Evolutionary conservation across 495 filamentous ascomycete species (phyloP), one percentile per base, ranked within the genome.

Genomic region (Margaritispora aquatica): DNA sequence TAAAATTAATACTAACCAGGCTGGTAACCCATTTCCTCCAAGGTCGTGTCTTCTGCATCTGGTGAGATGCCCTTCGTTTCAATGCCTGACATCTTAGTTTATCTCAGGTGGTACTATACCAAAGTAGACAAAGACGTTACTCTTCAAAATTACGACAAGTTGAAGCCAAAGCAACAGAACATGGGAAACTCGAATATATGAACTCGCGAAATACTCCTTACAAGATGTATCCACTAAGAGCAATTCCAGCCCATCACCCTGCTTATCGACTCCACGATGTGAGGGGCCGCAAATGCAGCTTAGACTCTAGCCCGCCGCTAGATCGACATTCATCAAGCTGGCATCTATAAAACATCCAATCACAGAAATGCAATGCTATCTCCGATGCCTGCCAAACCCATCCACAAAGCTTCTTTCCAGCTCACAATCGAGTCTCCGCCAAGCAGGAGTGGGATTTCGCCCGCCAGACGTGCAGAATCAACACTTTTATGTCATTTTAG

Each of bases 11-110:
- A 51, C 49, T 24, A 9, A 77, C 77, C 76, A 67, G 79, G 80
- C 68, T 80, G 71, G 63, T 83, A 79, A 22, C 77, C 77, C 61
- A 80, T 54, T 11, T 72, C 63, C 64, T 75, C 73, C 22, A 80
- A 64, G 0, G 69, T 69, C 20, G 71, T 71, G 68, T 78, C 77
- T 57, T 78, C 76, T 2, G 52, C 53, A 62, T 57, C 52, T 21
- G n/a, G 21, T 11, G 48, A 19, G 10, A 57, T 31, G 29, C 26
- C 44, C 38, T 50, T 61, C 10, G 24, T 24, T 27, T 61, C 52
- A 1, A n/a, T 17, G 17, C 54, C 51, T 2, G 51, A 34, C 51
- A 54, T 60, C 8, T 9, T 48, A 26, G 26, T n/a, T n/a, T n/a
- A n/a, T n/a, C n/a, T n/a, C n/a, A n/a, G n/a, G n/a, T n/a, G n/a